Evolutionary conservation across 192 early-diverging fungal species (phyloP).

Genomic region (Gamsiella multidivaricata): DNA sequence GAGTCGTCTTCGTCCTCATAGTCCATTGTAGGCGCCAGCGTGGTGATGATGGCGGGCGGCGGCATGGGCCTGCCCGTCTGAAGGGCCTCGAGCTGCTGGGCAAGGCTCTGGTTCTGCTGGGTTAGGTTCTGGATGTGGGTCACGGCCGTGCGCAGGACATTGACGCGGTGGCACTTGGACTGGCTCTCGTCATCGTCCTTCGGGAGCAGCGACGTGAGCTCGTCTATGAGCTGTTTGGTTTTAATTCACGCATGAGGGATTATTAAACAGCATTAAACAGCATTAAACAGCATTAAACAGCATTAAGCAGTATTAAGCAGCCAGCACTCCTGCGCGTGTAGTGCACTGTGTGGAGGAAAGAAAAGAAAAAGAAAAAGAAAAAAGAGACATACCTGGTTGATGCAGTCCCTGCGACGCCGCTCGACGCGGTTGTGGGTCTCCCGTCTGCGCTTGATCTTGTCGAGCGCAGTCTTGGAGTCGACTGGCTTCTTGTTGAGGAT

Average conservation of each 20-base stretch:
- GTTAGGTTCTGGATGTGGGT: constrained; percentile 72
- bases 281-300: no score
- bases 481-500: constrained; percentile 78
- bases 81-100: constrained; percentile 27
- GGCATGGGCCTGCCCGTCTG: constrained; percentile 14
- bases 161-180: constrained; percentile 63
- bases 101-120: constrained; percentile 61
- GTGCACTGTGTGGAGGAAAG: neutral
- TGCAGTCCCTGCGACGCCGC: constrained; percentile 73
- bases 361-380: neutral
- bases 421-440: constrained; percentile 83
- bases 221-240: constrained; percentile 54
- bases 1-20: constrained; percentile 3
- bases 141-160: constrained; percentile 55
- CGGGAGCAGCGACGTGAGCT: constrained; percentile 56
- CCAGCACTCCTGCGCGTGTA: no score
- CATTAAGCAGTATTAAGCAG: no score
- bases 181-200: constrained; percentile 34
- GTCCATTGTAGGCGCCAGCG: constrained; percentile 13
- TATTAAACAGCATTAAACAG: no score
- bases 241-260: neutral
- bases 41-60: constrained; percentile 27
- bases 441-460: constrained; percentile 73
- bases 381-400: constrained; percentile 49
- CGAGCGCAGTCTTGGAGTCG: constrained; percentile 73